Percentiles rank a stretch among this genome's conserved stretches.
These are phyloP conservation scores for Pleurotus ostreatus DNA, from an alignment of 768 basidiomycete species.

Conservation along the genomic window DNA sequence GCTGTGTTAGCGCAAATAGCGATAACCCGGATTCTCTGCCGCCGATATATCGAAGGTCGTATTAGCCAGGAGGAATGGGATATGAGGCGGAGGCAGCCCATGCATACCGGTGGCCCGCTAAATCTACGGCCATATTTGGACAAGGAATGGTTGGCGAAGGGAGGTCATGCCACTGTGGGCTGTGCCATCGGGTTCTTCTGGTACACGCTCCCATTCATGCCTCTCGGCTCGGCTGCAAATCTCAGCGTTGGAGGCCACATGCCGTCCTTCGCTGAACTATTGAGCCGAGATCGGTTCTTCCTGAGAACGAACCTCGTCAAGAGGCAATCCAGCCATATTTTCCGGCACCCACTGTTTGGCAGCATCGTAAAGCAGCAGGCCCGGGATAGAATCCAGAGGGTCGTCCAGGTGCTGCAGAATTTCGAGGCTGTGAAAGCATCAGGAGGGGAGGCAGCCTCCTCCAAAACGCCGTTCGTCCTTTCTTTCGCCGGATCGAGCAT, in stretches of 20 bases:
- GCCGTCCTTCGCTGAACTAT: constrained; percentile 36
- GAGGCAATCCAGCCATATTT: constrained; percentile 26
- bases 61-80: constrained; percentile 51
- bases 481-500: constrained; percentile 7
- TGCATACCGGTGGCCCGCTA: constrained; percentile 44
- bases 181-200: constrained; percentile 39
- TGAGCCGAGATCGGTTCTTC: constrained; percentile 45
- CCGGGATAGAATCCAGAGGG: constrained; percentile 20
- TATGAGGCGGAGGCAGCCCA: constrained; percentile 42
- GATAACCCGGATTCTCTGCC: constrained; percentile 45
- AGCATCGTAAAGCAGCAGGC: constrained; percentile 29
- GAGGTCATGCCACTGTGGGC: constrained; percentile 41
- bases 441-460: constrained; percentile 11
- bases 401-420: constrained; percentile 18
- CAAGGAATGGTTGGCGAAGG: constrained; percentile 37
- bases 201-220: constrained; percentile 44
- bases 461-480: constrained; percentile 7
- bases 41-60: constrained; percentile 41
- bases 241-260: constrained; percentile 30
- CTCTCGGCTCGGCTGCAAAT: constrained; percentile 24
- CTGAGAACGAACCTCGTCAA: constrained; percentile 35
- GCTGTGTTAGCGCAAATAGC: constrained; percentile 50
- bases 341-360: constrained; percentile 42
- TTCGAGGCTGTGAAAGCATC: constrained; percentile 11
- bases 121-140: constrained; percentile 50